Evolutionary conservation across 2,329 filamentous ascomycete species (phyloP).

Genomic region (Cercospora berteroae): DNA sequence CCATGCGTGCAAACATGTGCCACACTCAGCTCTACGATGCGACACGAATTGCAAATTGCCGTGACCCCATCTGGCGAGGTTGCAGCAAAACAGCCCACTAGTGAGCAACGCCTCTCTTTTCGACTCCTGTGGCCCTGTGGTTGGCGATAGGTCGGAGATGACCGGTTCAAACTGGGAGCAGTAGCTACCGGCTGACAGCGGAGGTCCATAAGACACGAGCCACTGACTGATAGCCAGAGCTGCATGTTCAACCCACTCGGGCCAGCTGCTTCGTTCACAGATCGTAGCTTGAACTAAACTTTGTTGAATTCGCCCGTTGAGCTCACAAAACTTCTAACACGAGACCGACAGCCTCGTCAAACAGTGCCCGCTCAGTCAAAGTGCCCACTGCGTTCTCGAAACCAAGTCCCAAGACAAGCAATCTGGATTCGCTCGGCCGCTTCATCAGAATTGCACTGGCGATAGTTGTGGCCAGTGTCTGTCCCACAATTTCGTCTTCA

Average conservation of each 20-base stretch:
- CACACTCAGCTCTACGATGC: not conserved
- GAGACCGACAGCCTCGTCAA: conserved; percentile 40
- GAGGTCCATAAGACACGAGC: not conserved
- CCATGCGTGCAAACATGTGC: not conserved
- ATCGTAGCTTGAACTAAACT: not conserved
- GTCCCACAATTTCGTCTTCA: conserved; percentile 72
- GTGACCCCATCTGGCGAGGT: not conserved
- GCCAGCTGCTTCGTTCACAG: not conserved
- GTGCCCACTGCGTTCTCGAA: conserved; percentile 43
- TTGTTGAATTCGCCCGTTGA: not conserved
- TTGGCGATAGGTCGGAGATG: not conserved
- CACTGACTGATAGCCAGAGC: not conserved
- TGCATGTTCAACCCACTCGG: not conserved
- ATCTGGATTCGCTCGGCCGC: conserved; percentile 61
- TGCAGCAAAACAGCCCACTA: not conserved
- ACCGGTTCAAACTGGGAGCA: not conserved
- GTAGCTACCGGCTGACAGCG: not conserved
- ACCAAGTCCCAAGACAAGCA: conserved; percentile 60
- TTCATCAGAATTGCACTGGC: conserved; percentile 74
- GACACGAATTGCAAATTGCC: not conserved
- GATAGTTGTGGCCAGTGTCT: conserved; percentile 86
- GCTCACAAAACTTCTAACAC: conserved; percentile 32
- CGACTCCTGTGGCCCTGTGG: not conserved
- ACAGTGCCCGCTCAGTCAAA: conserved; percentile 40
- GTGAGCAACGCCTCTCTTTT: not conserved